Evolutionary conservation across 495 filamentous ascomycete species (phyloP).

Genomic region (Usnea hakonensis): DNA sequence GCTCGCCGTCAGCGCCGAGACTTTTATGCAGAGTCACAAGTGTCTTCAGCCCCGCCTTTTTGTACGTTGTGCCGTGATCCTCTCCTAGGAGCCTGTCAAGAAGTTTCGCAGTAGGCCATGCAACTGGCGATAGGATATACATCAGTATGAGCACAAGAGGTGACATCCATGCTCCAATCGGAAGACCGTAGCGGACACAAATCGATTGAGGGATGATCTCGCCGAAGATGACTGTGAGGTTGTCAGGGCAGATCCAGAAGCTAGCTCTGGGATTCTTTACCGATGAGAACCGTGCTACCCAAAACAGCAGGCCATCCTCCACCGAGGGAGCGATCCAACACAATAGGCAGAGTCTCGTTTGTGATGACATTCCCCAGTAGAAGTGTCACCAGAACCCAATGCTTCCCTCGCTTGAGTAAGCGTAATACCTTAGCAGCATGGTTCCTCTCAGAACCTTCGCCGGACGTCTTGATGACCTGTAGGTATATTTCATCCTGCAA

Average conservation of each 20-base stretch:
- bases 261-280: slow-evolving; percentile 41
- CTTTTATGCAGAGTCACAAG: slow-evolving; percentile 90
- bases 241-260: slow-evolving; percentile 2
- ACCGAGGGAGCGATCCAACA: slow-evolving; percentile 86
- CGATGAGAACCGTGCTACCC: slow-evolving; percentile 85
- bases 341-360: slow-evolving; percentile 93
- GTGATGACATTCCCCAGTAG: slow-evolving; percentile 95
- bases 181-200: slow-evolving; percentile 91
- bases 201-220: slow-evolving; percentile 93
- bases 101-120: slow-evolving; percentile 84
- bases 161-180: slow-evolving; percentile 93
- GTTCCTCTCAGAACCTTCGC: slow-evolving; percentile 69
- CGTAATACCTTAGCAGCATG: slow-evolving; percentile 75
- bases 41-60: slow-evolving; percentile 86
- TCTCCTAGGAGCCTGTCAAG: slow-evolving; percentile 82
- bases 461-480: slow-evolving; percentile 83
- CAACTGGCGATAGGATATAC: slow-evolving; percentile 80
- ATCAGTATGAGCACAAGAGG: slow-evolving; percentile 82
- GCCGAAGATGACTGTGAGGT: slow-evolving; percentile 78
- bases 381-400: slow-evolving; percentile 97
- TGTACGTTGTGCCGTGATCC: slow-evolving; percentile 91
- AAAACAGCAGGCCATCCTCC: slow-evolving; percentile 93
- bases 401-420: slow-evolving; percentile 80
- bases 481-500: slow-evolving; percentile 85
- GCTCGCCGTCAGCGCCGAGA: slow-evolving; percentile 74